Evolutionary conservation across 2,329 filamentous ascomycete genomes (phyloP).

Genomic region (Colletotrichum sp.): DNA sequence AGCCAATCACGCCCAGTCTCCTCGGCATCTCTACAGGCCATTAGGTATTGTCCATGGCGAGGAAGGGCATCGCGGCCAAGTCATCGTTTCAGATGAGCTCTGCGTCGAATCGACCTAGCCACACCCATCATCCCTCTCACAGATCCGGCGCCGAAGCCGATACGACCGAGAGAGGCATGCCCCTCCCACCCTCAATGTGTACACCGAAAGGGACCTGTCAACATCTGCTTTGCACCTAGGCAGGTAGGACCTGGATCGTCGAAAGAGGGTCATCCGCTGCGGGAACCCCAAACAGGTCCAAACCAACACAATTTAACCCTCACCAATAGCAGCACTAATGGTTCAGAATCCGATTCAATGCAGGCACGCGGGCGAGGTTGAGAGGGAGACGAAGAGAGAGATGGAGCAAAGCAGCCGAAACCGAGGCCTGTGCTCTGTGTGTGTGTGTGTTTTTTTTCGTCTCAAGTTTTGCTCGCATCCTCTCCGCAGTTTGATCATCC

Average conservation of each 20-base stretch:
- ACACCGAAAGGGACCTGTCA: not conserved
- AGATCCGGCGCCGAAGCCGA: not conserved
- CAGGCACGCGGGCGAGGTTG: not conserved
- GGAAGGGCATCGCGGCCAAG: not conserved
- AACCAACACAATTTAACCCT: not conserved
- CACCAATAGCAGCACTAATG: not conserved
- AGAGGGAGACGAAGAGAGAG: not conserved
- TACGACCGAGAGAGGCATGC: not conserved
- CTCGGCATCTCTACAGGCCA: not conserved
- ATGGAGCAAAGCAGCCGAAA: not conserved
- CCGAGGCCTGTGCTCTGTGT: not conserved
- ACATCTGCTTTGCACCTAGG: not conserved
- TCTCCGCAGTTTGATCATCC: not conserved
- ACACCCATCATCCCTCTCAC: not conserved
- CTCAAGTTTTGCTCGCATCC: constrained; percentile 1
- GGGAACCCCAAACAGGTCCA: not conserved
- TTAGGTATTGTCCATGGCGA: not conserved
- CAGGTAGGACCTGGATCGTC: not conserved
- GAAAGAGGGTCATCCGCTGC: not conserved
- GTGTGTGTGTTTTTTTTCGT: constrained; percentile 1
- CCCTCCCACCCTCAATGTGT: not conserved
- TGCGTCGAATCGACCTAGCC: not conserved
- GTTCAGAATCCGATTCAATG: not conserved
- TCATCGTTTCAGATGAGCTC: constrained; percentile 5
- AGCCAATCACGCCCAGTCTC: not conserved